Conservation (phyloP, 225 moss, liverwort and hornwort species). For the Pleurozium schreberi region DNA sequence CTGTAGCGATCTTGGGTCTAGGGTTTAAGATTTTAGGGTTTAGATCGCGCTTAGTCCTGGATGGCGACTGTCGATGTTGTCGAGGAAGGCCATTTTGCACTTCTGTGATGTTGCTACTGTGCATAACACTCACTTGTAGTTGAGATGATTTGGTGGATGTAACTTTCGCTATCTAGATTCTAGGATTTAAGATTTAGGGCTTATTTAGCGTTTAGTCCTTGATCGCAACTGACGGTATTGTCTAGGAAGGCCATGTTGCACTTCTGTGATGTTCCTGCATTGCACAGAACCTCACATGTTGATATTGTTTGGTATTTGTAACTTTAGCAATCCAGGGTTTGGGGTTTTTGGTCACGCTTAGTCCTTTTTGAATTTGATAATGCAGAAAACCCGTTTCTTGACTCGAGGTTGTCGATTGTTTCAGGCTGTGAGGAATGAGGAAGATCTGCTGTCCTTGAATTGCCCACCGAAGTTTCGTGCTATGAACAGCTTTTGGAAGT, state of each 20-base stretch:
- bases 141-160: neutral
- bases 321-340: neutral
- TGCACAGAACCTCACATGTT: neutral
- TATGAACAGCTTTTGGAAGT: slow-evolving; percentile 97
- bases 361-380: neutral
- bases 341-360: neutral
- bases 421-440: slow-evolving; percentile 80
- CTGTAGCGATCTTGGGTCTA: neutral
- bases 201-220: neutral
- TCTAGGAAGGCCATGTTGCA: neutral
- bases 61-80: neutral
- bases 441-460: slow-evolving; percentile 62
- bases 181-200: neutral
- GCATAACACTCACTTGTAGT: neutral
- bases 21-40: neutral
- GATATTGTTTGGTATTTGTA: neutral
- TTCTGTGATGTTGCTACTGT: neutral
- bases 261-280: neutral
- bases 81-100: neutral
- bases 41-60: neutral
- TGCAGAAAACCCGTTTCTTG: neutral
- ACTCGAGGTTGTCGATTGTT: neutral
- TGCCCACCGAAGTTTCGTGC: slow-evolving; percentile 69
- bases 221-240: neutral
- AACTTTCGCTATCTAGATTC: neutral